A percentile compares a stretch with the other conserved stretches of the same genome.
Evolutionary conservation across 2,329 filamentous ascomycete genomes (phyloP).

Genomic region (Chaetomium olivaceum): DNA sequence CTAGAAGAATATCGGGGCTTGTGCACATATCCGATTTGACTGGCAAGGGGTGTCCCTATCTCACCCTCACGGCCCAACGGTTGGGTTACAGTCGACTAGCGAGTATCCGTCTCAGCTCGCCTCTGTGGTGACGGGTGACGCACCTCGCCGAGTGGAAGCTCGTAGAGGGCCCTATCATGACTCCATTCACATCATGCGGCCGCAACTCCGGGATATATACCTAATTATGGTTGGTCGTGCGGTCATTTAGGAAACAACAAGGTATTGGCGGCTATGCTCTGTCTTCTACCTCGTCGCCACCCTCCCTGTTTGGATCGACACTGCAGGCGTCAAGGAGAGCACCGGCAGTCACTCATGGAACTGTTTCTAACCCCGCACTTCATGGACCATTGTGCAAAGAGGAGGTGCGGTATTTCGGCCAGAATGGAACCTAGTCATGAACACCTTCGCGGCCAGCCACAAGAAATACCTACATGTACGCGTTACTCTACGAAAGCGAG

Average conservation of each 20-base stretch:
- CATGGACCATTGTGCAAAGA: not conserved
- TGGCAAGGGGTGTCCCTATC: not conserved
- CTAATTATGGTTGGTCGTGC: not conserved
- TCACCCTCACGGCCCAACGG: not conserved
- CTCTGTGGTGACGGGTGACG: not conserved
- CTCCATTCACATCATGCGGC: not conserved
- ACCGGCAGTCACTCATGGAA: not conserved
- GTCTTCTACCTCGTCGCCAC: not conserved
- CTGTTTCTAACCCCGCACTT: not conserved
- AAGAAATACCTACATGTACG: not conserved
- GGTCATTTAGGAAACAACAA: not conserved
- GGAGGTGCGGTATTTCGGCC: not conserved
- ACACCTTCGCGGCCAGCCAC: not conserved
- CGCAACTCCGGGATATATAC: not conserved
- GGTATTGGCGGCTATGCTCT: not conserved
- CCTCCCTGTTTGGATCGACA: not conserved
- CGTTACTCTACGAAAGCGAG: not conserved
- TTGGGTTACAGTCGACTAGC: not conserved
- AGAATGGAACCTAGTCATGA: not conserved
- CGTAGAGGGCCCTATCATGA: not conserved
- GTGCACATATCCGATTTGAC: not conserved
- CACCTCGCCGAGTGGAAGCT: not conserved
- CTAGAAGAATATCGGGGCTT: too few relatives aligned
- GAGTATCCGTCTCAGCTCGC: not conserved
- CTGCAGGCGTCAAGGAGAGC: not conserved